A percentile compares a stretch with the other conserved stretches of the same genome.
phyloP scores from a whole-genome alignment of 1,139 yeast species.

The Saccharomycopsis hybrid region DNA sequence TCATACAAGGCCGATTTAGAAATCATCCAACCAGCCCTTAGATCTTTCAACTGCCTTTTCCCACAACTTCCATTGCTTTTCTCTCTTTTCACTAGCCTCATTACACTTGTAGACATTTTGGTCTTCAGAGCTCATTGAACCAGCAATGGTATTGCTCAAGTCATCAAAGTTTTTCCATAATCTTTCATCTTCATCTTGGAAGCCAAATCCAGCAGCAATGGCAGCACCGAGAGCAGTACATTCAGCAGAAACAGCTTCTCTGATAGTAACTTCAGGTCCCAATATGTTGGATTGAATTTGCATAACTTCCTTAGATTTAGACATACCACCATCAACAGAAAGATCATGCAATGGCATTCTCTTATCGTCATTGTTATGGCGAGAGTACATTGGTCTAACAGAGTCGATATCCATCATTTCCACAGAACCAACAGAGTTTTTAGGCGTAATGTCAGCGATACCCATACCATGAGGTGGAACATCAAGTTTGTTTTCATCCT shows the following conservation, averaged over 20 bases:
- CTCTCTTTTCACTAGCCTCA: conserved; percentile 54
- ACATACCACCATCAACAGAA: conserved; percentile 95
- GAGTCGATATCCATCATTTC: conserved; percentile 1
- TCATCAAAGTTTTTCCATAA: conserved; percentile 77
- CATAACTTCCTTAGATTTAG: conserved; percentile 85
- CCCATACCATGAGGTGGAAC: neutral
- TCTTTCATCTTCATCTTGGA: conserved; percentile 44
- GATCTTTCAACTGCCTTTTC: conserved; percentile 75
- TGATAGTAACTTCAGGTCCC: conserved; percentile 79
- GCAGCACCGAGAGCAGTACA: conserved; percentile 97
- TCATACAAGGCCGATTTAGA: neutral
- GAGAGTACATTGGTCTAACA: neutral
- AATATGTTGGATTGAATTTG: conserved; percentile 90
- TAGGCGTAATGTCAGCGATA: conserved; percentile 5
- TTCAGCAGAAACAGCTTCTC: conserved; percentile 76
- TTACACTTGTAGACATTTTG: conserved; percentile 49
- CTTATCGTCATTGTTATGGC: conserved; percentile 22
- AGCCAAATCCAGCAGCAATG: conserved; percentile 84
- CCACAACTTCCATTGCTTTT: conserved; percentile 70
- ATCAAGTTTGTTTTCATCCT: conserved; percentile 29
- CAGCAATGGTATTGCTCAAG: conserved; percentile 33
- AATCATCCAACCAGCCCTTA: conserved; percentile 55
- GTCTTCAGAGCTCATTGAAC: conserved; percentile 28
- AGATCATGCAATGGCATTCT: conserved; percentile 46
- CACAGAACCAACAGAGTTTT: conserved; percentile 6